Conservation (phyloP, 2,329 filamentous ascomycete genomes). For the Cladobotryum protrusum region DNA sequence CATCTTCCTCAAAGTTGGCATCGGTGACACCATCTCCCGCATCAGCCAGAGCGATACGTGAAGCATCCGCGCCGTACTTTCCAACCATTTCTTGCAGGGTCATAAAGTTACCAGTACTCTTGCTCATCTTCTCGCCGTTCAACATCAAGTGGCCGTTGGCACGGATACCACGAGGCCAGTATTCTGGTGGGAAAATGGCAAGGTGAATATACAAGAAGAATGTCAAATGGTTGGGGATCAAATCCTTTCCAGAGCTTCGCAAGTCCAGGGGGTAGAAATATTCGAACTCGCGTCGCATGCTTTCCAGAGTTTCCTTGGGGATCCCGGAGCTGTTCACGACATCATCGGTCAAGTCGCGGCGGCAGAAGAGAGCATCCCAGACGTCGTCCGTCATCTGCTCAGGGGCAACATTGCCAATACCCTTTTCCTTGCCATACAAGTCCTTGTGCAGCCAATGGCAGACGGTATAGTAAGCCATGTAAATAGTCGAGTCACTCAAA, state of each 20-base stretch:
- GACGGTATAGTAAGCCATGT: conserved; percentile 75
- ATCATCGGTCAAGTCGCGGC: conserved; percentile 62
- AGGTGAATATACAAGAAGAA: conserved; percentile 94
- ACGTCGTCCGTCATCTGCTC: conserved; percentile 93
- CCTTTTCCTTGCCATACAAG: conserved; percentile 71
- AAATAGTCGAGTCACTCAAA: conserved; percentile 87
- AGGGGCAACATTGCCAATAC: conserved; percentile 61
- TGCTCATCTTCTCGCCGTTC: conserved; percentile 98
- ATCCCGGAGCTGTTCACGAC: conserved; percentile 63
- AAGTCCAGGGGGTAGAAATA: conserved; percentile 96
- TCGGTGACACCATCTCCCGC: conserved; percentile 91
- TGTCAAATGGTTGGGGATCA: conserved; percentile 89
- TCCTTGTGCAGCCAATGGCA: conserved; percentile 70
- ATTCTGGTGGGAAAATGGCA: conserved; percentile 79
- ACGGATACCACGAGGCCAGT: conserved; percentile 81
- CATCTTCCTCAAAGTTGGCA: conserved; percentile 93
- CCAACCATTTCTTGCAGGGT: conserved; percentile 77
- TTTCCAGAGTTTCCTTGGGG: conserved; percentile 63
- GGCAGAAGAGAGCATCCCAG: conserved; percentile 92
- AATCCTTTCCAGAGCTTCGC: conserved; percentile 82
- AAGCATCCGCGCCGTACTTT: conserved; percentile 93
- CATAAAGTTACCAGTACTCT: conserved; percentile 95
- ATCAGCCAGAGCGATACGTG: conserved; percentile 85
- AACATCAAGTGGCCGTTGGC: conserved; percentile 90
- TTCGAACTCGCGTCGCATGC: conserved; percentile 85